A percentile compares a stretch with the other conserved stretches of the same genome.
Conservation (phyloP, 495 filamentous ascomycete species). For the Barbatosphaeria neglecta region DNA sequence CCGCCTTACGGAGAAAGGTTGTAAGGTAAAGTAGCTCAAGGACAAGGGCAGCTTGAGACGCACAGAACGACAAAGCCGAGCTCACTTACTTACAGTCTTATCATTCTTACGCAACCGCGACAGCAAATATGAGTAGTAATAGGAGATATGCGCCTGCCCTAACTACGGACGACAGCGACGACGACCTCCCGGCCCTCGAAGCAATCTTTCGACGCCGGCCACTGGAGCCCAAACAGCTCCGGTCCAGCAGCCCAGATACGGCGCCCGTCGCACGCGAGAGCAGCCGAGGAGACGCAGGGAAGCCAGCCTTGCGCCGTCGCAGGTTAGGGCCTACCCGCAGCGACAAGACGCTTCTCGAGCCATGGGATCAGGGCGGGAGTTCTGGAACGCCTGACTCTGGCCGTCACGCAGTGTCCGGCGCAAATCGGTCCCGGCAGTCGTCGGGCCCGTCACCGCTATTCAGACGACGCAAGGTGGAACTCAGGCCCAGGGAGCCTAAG, state of each 20-base stretch:
- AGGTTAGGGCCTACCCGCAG: neutral
- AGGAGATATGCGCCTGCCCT: neutral
- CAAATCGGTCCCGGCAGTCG: neutral
- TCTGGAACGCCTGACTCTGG: neutral
- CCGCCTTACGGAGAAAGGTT: too few relatives aligned
- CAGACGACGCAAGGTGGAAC: slow-evolving; percentile 5
- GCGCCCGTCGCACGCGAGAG: neutral
- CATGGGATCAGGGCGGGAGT: slow-evolving; percentile 1
- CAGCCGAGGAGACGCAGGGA: neutral
- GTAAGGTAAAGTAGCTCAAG: too few relatives aligned
- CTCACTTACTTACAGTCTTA: too few relatives aligned
- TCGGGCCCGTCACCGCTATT: neutral
- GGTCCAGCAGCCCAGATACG: too few relatives aligned
- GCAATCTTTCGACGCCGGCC: neutral
- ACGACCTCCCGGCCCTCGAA: neutral
- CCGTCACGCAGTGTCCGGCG: too few relatives aligned
- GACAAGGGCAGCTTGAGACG: too few relatives aligned
- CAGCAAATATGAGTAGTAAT: neutral
- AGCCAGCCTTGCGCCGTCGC: neutral
- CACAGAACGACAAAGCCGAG: too few relatives aligned
- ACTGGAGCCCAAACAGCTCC: neutral
- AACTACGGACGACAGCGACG: neutral
- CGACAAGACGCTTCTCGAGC: neutral
- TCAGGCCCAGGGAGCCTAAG: slow-evolving; percentile 10
- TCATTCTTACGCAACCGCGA: too few relatives aligned